Evolutionary conservation across 2,329 filamentous ascomycete species (phyloP).

Genomic region (Colletotrichum sp.): DNA sequence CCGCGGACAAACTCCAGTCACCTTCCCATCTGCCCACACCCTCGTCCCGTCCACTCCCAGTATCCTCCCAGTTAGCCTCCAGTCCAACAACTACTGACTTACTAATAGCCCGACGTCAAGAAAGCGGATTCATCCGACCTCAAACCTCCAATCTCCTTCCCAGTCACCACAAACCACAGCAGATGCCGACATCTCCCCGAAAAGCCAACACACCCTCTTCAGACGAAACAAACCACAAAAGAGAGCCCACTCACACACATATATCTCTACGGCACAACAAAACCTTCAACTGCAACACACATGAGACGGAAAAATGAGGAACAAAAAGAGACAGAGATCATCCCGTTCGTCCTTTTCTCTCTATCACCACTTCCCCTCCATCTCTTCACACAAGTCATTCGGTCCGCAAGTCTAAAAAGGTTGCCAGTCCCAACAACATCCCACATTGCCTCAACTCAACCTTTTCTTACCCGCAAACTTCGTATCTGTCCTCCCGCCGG

Average conservation of each 20-base stretch:
- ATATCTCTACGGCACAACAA: neutral
- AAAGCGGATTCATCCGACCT: neutral
- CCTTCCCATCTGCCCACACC: fast-evolving
- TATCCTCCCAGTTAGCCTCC: neutral
- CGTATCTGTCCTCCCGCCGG: neutral
- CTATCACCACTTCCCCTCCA: neutral
- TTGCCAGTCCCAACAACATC: neutral
- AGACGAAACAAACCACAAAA: constrained; percentile 8
- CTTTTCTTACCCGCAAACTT: neutral
- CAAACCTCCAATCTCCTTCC: fast-evolving
- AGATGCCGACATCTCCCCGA: neutral
- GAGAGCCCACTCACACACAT: neutral
- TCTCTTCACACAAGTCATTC: neutral
- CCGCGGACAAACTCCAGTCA: neutral
- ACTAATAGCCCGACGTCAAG: neutral
- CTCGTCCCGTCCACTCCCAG: neutral
- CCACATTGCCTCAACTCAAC: neutral
- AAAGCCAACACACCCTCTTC: neutral
- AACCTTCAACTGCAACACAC: neutral
- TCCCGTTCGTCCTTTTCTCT: neutral
- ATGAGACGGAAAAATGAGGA: neutral
- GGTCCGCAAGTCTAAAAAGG: neutral
- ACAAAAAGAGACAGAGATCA: neutral
- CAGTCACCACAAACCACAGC: neutral
- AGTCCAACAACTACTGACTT: neutral